Evolutionary conservation across 768 basidiomycete genomes (phyloP).

Genomic region (Suillus decipiens): DNA sequence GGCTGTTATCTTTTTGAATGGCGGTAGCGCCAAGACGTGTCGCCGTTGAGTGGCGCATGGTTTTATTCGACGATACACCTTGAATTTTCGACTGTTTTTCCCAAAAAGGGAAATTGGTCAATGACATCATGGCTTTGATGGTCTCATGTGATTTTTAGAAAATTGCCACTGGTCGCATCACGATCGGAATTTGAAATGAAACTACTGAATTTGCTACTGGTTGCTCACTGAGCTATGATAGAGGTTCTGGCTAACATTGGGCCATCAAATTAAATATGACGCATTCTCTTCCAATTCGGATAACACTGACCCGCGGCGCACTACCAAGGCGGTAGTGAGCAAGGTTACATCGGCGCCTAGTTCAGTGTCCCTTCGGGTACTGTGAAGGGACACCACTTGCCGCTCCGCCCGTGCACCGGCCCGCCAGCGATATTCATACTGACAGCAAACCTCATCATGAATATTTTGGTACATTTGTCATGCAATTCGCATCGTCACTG

Average conservation of each 20-base stretch:
- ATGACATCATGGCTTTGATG: constrained; percentile 29
- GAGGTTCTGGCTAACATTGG: too few species aligned
- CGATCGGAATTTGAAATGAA: background rate
- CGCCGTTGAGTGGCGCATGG: background rate
- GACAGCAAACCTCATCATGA: too few species aligned
- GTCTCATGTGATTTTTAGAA: background rate
- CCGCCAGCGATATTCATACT: too few species aligned
- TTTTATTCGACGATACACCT: constrained; percentile 21
- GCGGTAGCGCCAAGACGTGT: constrained; percentile 2
- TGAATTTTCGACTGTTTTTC: constrained; percentile 17
- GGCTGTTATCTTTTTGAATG: constrained; percentile 13
- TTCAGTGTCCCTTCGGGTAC: too few species aligned
- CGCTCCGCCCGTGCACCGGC: too few species aligned
- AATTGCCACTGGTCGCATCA: background rate
- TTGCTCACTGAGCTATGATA: too few species aligned
- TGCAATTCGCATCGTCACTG: too few species aligned
- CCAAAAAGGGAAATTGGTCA: constrained; percentile 29
- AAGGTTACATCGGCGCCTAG: background rate
- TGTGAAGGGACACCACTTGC: too few species aligned
- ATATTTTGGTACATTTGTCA: too few species aligned
- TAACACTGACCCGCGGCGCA: background rate
- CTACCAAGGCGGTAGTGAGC: too few species aligned
- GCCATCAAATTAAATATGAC: background rate
- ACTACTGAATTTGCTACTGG: background rate
- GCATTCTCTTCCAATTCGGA: background rate